A percentile compares a stretch with the other conserved stretches of the same genome.
These are phyloP conservation scores for Metschnikowia noctiluminum DNA, from an alignment of 805 yeast species.

Conservation along the genomic window DNA sequence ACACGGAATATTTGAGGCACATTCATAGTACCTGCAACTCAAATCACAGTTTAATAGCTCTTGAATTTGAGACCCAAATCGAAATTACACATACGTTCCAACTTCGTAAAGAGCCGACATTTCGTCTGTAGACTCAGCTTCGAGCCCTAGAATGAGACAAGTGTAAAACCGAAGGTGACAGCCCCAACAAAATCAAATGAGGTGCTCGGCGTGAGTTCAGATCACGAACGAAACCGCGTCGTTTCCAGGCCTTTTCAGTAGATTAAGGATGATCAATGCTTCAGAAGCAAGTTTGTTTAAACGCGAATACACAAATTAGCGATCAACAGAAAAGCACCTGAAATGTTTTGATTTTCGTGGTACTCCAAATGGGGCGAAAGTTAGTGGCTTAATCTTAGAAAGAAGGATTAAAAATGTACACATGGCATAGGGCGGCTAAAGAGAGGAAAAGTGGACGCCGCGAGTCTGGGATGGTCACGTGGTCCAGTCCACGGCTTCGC, in stretches of 20 bases:
- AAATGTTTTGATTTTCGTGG: not conserved
- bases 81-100: slow-evolving; percentile 34
- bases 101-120: slow-evolving; percentile 23
- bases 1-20: not conserved
- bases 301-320: not conserved
- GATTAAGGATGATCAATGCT: not conserved
- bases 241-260: not conserved
- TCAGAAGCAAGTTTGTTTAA: not conserved
- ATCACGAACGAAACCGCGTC: slow-evolving; percentile 6
- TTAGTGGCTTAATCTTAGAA: not conserved
- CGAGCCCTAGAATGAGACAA: not conserved
- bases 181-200: not conserved
- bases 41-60: no score
- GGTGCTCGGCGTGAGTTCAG: not conserved
- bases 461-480: slow-evolving; percentile 7
- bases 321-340: not conserved
- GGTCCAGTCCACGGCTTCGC: not conserved
- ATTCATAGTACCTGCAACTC: not conserved
- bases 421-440: slow-evolving; percentile 10
- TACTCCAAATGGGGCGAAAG: not conserved
- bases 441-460: slow-evolving; percentile 15
- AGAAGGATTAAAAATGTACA: slow-evolving; percentile 14
- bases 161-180: not conserved
- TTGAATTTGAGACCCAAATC: no score
- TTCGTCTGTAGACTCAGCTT: not conserved